Evolutionary conservation across 2,329 filamentous ascomycete species (phyloP).

Genomic region (Chrysosporium keratinophilum): DNA sequence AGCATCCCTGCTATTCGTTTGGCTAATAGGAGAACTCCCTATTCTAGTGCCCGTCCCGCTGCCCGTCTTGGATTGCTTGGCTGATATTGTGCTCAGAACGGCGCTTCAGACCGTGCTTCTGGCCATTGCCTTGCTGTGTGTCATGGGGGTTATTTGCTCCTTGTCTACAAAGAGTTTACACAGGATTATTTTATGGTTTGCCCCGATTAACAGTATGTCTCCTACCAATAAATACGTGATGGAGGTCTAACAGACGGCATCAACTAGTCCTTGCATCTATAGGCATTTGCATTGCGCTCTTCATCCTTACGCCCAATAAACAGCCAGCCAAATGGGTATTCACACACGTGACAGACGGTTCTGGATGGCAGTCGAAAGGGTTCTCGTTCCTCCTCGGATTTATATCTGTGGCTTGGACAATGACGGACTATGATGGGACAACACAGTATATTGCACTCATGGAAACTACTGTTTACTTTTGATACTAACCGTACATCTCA

Average conservation of each 20-base stretch:
- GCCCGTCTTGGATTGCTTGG: constrained; percentile 6
- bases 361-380: constrained; percentile 50
- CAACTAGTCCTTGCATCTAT: constrained; percentile 48
- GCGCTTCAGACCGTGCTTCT: constrained; percentile 50
- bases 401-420: constrained; percentile 42
- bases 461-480: neutral
- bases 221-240: neutral
- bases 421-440: constrained; percentile 59
- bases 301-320: constrained; percentile 50
- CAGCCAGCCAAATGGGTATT: constrained; percentile 52
- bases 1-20: constrained; percentile 20
- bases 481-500: neutral
- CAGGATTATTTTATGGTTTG: constrained; percentile 53
- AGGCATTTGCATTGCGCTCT: constrained; percentile 48
- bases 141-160: constrained; percentile 52
- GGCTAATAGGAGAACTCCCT: neutral
- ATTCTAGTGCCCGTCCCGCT: neutral
- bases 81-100: constrained; percentile 33
- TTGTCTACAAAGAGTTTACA: constrained; percentile 51
- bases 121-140: constrained; percentile 45
- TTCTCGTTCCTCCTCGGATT: constrained; percentile 54
- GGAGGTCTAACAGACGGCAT: neutral
- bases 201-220: constrained; percentile 50
- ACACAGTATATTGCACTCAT: constrained; percentile 44
- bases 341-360: constrained; percentile 50